Conservation (phyloP, 2,329 filamentous ascomycete genomes). For the Geosmithia putterillii region DNA sequence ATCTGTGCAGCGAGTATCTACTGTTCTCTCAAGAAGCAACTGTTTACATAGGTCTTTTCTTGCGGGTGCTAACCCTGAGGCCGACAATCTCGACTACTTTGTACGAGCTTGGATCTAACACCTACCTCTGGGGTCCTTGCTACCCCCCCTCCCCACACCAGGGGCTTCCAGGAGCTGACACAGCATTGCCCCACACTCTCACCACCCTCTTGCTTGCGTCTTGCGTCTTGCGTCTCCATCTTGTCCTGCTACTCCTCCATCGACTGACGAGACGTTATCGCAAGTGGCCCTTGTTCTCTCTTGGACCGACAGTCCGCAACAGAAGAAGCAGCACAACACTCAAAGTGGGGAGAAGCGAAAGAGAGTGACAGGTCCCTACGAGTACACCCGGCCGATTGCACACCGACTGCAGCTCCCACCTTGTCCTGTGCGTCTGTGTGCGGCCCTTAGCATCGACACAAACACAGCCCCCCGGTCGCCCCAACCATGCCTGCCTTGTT, state of each 20-base stretch:
- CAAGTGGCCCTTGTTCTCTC: background rate
- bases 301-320: background rate
- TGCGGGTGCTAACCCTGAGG: no score
- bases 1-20: no score
- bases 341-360: background rate
- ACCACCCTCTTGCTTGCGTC: background rate
- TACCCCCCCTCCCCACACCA: background rate
- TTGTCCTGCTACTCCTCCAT: background rate
- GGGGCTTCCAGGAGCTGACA: conserved; percentile 1
- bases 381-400: background rate
- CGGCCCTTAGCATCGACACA: background rate
- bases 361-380: background rate
- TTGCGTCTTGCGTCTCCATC: background rate
- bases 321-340: background rate
- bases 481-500: conserved; percentile 59
- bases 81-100: background rate
- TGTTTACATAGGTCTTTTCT: no score
- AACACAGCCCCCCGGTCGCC: conserved; percentile 1
- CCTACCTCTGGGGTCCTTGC: no score
- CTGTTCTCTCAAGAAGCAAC: no score
- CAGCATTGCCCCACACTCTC: conserved; percentile 2
- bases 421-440: background rate
- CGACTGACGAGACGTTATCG: background rate
- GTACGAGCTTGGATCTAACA: background rate
- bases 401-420: background rate